Base-by-base conservation (phyloP, 208 protist genomes). In the Acanthamoeba quina region DNA sequence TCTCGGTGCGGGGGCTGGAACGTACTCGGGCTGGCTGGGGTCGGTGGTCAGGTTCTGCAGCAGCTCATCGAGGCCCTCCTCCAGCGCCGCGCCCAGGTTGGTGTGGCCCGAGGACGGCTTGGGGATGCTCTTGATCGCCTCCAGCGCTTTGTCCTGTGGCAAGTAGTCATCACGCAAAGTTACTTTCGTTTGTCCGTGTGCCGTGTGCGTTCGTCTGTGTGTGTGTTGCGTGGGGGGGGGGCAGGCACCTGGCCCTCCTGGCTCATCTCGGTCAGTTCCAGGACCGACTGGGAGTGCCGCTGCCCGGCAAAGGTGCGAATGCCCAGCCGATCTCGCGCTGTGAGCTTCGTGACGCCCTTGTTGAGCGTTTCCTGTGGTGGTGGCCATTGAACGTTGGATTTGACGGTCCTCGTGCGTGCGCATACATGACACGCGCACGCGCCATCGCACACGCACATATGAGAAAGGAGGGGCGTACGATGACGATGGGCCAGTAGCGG, bases 21-120 rank as follows among this genome's bases (percentile, higher is more conserved):
- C 13, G 62, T 70, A 70, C 62, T 70, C 62, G 62, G n/a, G 24
- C n/a, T 70, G 19, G 62, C 5, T 31, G 62, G 9, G n/a, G 19
- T 49, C 29, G 24, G 29, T 6, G 34, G 29, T 21, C 26, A 52
- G 10, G 26, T 80, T 9, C 72, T 80, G 29, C 7, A 80, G 34
- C 31, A 80, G 34, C 26, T 80, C 72, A 4, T 80, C 72, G 17
- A 80, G 34, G 41, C 72, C 72, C 34, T 80, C 72, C 29, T 80
- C 72, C 9, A 80, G 72, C 34, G 72, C 72, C 26, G 72, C 72
- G 31, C 72, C 72, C 29, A 80, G 37, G 41, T 80, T 80, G 41
- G 72, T 80, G 72, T 80, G 72, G 41, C 72, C 72, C 19, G 72
- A 80, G 41, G 72, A 80, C 13, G 72, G 72, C 72, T 80, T 80